Evolutionary conservation across 2,329 filamentous ascomycete species (phyloP).

Genomic region (Sodiomyces alkalinus): DNA sequence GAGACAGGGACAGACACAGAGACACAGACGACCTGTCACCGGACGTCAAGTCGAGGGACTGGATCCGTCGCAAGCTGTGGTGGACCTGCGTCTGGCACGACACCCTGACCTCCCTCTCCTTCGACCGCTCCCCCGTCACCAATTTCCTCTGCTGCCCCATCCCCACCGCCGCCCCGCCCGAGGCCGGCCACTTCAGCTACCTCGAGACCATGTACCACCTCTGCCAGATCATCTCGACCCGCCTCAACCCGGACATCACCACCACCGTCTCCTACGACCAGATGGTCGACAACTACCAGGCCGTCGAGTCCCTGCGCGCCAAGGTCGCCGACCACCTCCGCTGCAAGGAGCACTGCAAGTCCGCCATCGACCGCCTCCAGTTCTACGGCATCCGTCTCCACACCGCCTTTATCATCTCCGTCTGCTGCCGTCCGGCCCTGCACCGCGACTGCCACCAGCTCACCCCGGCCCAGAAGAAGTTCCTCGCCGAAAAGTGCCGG

Average conservation of each 20-base stretch:
- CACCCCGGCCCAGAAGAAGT: conserved; percentile 33
- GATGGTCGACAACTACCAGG: conserved; percentile 42
- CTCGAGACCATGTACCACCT: conserved; percentile 15
- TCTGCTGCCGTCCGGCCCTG: conserved; percentile 47
- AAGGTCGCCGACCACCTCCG: conserved; percentile 36
- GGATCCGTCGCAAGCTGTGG: conserved; percentile 41
- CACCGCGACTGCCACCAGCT: conserved; percentile 36
- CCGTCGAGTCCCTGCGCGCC: conserved; percentile 34
- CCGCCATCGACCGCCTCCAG: conserved; percentile 45
- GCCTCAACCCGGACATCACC: conserved; percentile 16
- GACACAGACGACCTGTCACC: conserved; percentile 26
- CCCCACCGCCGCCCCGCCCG: conserved; percentile 25
- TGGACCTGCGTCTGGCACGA: conserved; percentile 56
- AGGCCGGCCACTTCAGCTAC: conserved; percentile 32
- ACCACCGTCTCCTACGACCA: conserved; percentile 24
- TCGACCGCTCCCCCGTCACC: conserved; percentile 51
- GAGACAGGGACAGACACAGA: no score
- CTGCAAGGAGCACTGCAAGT: conserved; percentile 47
- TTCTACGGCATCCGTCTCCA: conserved; percentile 50
- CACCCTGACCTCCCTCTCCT: conserved; percentile 48
- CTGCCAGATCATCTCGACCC: conserved; percentile 17
- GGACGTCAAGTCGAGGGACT: conserved; percentile 34
- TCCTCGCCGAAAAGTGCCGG: conserved; percentile 44
- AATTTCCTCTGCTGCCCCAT: conserved; percentile 41
- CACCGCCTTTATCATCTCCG: conserved; percentile 49